Evolutionary conservation across 2,329 filamentous ascomycete genomes (phyloP), one percentile per base, ranked within the genome.

Genomic region (Paramyrothecium roridum): DNA sequence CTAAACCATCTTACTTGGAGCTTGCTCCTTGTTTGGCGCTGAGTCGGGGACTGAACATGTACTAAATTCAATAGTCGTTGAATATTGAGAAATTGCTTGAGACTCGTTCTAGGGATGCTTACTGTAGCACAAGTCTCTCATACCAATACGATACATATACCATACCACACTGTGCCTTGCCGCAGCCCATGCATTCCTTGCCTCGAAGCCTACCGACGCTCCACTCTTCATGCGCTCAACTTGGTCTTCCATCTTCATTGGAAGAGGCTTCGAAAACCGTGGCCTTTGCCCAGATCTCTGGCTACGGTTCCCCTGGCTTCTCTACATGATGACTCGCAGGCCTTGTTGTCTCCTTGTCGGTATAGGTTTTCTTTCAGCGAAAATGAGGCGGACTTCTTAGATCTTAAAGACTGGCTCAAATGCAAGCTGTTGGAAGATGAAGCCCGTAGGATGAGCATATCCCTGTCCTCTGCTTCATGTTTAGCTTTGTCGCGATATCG

Each of bases 261-360:
- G 61, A 80, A 80, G 53, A 79, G 68, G 54, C 69, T 77, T 45
- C 76, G 74, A 53, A 78, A 68, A 10, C 76, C 71, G 55, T 74
- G 71, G 19, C 72, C 68, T 60, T 74, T 66, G 23, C 70, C 62
- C 13, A 72, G 71, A 47, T 68, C 69, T 59, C 74, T 75, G 53
- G 72, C 63, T 33, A 63, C 63, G 8, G 71, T 66, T 8, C 70
- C 67, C 56, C 67, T 73, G 22, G 67, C 61, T 75, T 74, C 75
- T 53, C 70, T 68, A 46, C 66, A 69, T 22, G 67, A 60, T 6
- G 71, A 63, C 57, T 68, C 70, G 46, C 52, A 54, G 12, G 53
- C 17, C 26, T 40, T 33, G 19, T 21, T 30, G 11, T 11, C 50
- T 20, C 22, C 8, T 19, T 50, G 54, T 12, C 52, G 23, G 20